Conservation (phyloP, 2,329 filamentous ascomycete genomes). For the Chaetomiaceae sp. region DNA sequence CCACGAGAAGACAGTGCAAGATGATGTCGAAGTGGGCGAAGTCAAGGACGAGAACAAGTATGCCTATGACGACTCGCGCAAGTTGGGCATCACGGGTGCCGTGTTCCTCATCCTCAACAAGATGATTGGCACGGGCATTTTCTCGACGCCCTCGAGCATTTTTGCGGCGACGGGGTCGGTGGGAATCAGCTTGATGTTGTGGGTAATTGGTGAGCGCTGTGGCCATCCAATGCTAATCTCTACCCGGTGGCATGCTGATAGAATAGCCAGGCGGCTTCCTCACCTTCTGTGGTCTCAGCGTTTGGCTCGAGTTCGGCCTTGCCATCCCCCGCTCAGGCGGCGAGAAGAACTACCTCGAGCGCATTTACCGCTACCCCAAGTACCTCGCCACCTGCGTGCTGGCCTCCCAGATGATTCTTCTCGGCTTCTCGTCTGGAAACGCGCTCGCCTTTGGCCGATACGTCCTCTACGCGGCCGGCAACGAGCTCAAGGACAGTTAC, state of each 20-base stretch:
- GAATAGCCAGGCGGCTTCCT: constrained; percentile 36
- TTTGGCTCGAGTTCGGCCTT: constrained; percentile 61
- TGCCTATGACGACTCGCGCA: constrained; percentile 24
- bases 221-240: not conserved
- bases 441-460: constrained; percentile 54
- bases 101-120: constrained; percentile 29
- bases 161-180: constrained; percentile 51
- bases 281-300: constrained; percentile 55
- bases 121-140: constrained; percentile 39
- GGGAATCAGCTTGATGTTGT: constrained; percentile 40
- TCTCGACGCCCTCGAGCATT: constrained; percentile 51
- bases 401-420: constrained; percentile 56
- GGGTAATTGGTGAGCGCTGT: constrained; percentile 32
- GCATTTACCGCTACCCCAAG: constrained; percentile 55
- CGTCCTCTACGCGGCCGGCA: constrained; percentile 48
- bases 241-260: not conserved
- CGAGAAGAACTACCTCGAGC: constrained; percentile 63
- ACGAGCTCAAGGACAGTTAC: constrained; percentile 48
- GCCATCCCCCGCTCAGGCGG: constrained; percentile 59
- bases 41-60: constrained; percentile 24
- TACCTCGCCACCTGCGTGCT: constrained; percentile 58
- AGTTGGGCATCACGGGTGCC: constrained; percentile 26
- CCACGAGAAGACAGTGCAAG: not conserved
- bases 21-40: constrained; percentile 20
- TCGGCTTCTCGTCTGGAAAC: constrained; percentile 59